Percentiles rank a stretch among this genome's conserved stretches.
These are phyloP conservation scores for Colletotrichum zoysiae DNA, from an alignment of 2,329 filamentous ascomycete species.

Conservation along the genomic window DNA sequence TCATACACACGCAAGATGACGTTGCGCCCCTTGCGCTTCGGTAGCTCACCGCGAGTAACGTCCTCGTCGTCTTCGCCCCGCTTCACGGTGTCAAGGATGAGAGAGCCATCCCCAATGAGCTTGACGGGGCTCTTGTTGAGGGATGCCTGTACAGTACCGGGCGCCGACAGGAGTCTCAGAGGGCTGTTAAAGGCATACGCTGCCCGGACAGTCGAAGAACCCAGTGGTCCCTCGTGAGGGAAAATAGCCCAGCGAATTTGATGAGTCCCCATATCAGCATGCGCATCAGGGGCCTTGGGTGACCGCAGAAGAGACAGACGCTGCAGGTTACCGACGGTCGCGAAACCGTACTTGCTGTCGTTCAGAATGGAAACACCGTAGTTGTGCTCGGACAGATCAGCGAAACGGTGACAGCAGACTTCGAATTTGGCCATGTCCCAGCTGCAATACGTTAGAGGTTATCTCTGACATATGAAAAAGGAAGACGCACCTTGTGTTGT, in stretches of 20 bases:
- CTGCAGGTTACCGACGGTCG: constrained; percentile 90
- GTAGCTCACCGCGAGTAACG: constrained; percentile 72
- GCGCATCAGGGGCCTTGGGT: constrained; percentile 91
- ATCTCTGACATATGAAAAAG: too few species aligned
- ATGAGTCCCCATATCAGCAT: constrained; percentile 94
- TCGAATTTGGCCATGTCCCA: constrained; percentile 99
- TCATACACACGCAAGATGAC: constrained; percentile 91
- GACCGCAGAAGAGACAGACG: constrained; percentile 86
- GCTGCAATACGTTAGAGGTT: constrained; percentile 49
- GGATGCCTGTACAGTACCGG: constrained; percentile 45
- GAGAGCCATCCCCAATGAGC: constrained; percentile 73
- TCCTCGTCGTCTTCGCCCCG: constrained; percentile 90
- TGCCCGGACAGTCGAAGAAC: constrained; percentile 80
- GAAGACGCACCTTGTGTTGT: constrained; percentile 80
- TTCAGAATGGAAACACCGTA: constrained; percentile 95
- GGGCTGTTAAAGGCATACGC: constrained; percentile 94
- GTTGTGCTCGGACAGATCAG: constrained; percentile 86
- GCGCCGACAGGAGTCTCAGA: constrained; percentile 66
- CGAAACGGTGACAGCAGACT: constrained; percentile 95
- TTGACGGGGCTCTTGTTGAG: constrained; percentile 66
- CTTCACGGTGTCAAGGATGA: constrained; percentile 92
- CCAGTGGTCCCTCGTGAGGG: constrained; percentile 81
- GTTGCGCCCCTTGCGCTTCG: constrained; percentile 77
- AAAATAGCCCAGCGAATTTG: constrained; percentile 91
- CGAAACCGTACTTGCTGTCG: constrained; percentile 96